These are phyloP conservation scores for Danielozyma ontarioensis DNA, from an alignment of 805 yeast genomes.

Conservation along the genomic window DNA sequence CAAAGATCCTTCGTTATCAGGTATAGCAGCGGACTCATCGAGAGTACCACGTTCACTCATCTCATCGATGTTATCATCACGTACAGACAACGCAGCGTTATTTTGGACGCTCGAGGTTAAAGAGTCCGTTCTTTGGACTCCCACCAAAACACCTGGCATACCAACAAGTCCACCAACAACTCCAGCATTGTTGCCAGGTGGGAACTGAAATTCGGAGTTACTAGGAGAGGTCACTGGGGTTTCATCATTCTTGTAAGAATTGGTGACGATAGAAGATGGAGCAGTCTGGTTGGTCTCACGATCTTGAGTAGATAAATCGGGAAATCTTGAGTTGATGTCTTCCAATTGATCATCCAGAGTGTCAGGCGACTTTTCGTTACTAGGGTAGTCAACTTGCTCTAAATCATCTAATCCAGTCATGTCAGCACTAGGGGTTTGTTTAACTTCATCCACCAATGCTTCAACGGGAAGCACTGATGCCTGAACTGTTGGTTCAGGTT, in stretches of 20 bases:
- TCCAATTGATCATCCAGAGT: slow-evolving; percentile 8
- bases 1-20: slow-evolving; percentile 21
- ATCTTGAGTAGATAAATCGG: slow-evolving; percentile 27
- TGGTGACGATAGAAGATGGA: slow-evolving; percentile 29
- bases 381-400: slow-evolving; percentile 6
- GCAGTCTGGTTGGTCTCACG: slow-evolving; percentile 25
- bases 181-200: slow-evolving; percentile 27
- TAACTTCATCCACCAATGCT: slow-evolving; percentile 22
- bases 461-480: slow-evolving; percentile 1
- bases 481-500: neutral
- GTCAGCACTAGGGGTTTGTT: slow-evolving; percentile 20
- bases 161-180: slow-evolving; percentile 37
- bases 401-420: slow-evolving; percentile 22
- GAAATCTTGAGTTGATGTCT: slow-evolving; percentile 20
- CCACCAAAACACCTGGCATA: slow-evolving; percentile 38
- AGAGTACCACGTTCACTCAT: slow-evolving; percentile 40
- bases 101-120: slow-evolving; percentile 88
- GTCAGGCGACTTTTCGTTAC: slow-evolving; percentile 1
- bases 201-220: slow-evolving; percentile 43
- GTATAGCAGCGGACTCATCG: slow-evolving; percentile 16
- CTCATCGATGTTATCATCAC: slow-evolving; percentile 58
- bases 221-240: slow-evolving; percentile 47
- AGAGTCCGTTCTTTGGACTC: slow-evolving; percentile 65
- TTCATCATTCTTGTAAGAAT: slow-evolving; percentile 23
- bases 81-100: slow-evolving; percentile 85